phyloP scores from a whole-genome alignment of 768 basidiomycete species.

The Lentinula edodes region DNA sequence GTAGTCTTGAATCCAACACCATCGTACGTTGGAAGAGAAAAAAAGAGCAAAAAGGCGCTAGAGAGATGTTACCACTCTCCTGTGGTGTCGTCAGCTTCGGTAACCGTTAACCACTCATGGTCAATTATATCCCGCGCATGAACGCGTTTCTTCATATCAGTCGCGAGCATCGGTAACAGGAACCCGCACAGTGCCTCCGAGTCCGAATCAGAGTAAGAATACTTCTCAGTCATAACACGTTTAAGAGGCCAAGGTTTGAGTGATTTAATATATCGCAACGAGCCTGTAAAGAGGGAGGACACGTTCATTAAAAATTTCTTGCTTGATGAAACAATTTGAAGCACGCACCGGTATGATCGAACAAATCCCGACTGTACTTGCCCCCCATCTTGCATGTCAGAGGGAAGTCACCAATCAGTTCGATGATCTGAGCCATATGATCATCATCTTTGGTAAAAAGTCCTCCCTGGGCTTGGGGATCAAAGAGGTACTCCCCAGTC shows the following conservation, averaged over 20 bases:
- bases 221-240: constrained; percentile 88
- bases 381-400: constrained; percentile 76
- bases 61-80: constrained; percentile 36
- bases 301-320: not conserved
- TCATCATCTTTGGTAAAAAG: constrained; percentile 92
- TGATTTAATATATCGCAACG: constrained; percentile 65
- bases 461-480: constrained; percentile 77
- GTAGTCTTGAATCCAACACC: not conserved
- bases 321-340: constrained; percentile 5
- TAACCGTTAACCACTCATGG: constrained; percentile 64
- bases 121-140: constrained; percentile 69
- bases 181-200: constrained; percentile 58
- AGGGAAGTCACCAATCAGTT: constrained; percentile 78
- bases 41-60: not conserved
- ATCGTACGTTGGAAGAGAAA: not conserved
- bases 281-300: constrained; percentile 33
- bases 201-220: constrained; percentile 59
- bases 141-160: constrained; percentile 64
- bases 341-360: constrained; percentile 61
- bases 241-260: constrained; percentile 79
- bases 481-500: constrained; percentile 89
- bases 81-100: constrained; percentile 33
- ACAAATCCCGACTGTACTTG: constrained; percentile 79
- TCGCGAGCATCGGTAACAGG: constrained; percentile 68
- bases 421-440: constrained; percentile 93